Base-by-base conservation (phyloP, 2,329 filamentous ascomycete species). In the Penicillium brasilianum region DNA sequence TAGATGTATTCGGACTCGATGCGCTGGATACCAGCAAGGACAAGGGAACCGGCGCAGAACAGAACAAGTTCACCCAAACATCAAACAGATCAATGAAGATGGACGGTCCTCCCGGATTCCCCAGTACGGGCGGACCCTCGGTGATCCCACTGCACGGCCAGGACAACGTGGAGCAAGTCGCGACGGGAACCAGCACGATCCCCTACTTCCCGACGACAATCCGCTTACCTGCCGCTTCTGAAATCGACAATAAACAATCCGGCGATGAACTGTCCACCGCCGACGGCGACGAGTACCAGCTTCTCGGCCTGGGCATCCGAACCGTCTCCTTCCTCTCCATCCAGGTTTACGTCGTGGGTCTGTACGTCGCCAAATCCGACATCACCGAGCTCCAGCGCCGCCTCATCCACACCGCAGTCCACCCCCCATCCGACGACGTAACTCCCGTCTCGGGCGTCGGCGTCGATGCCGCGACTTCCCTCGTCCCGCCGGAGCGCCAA, bases 311-410 rank as follows among this genome's bases (percentile, higher is more conserved):
- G 5, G 95, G 95, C 18, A 89, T 96, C 64, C 87, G 95, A 58
- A 93, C 90, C 0, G 95, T 99, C 34, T 96, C 91, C 25, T 97
- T 98, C 76, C 80, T 98, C 48, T 82, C 87, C 52, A 92, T 99
- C 48, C 89, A 97, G 75, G 95, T 99, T 56, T 99, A 99, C 79
- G 90, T 98, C 18, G 90, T 97, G 0, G 95, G 94, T 16, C 87
- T 96, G 70, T 99, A 99, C 80, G 85, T 98, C 28, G 91, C 93
- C 28, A 94, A 90, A 0, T 82, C 88, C 39, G 93, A 97, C 72
- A 88, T 99, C 61, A 87, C 89, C 4, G 83, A 85, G n/a, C 83
- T 99, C 43, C 94, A 98, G 77, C 83, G 85, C 67, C 86, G 87
- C 48, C 84, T 98, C 32, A 85, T 96, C 62, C 88, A 88, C 73